These are phyloP conservation scores for Wilcoxina mikolae DNA, from an alignment of 495 filamentous ascomycete genomes.

Conservation along the genomic window DNA sequence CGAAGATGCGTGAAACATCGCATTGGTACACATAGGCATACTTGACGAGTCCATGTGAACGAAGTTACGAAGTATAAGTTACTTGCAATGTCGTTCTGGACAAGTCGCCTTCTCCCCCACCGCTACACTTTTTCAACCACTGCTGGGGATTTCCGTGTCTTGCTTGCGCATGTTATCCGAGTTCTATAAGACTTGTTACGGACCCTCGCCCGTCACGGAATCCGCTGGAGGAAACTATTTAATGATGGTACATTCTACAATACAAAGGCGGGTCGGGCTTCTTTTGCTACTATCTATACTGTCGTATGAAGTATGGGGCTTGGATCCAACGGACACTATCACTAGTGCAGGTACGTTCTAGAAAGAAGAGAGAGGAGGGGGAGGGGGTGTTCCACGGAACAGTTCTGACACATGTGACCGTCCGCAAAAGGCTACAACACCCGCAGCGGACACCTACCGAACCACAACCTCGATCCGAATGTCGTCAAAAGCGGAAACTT, in stretches of 20 bases:
- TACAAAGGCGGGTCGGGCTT: not conserved
- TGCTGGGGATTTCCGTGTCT: not conserved
- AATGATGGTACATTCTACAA: not conserved
- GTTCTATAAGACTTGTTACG: too few species aligned
- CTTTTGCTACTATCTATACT: not conserved
- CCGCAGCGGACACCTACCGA: slow-evolving; percentile 20
- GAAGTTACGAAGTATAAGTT: too few species aligned
- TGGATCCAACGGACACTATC: slow-evolving; percentile 26
- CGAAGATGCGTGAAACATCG: too few species aligned
- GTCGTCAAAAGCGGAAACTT: slow-evolving; percentile 23
- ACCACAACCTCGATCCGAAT: slow-evolving; percentile 26
- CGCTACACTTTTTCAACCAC: not conserved
- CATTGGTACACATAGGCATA: too few species aligned
- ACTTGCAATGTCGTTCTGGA: too few species aligned
- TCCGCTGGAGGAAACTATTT: too few species aligned
- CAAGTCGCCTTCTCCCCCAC: too few species aligned
- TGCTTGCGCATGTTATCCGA: not conserved
- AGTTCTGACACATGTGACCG: too few species aligned
- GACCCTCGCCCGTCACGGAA: too few species aligned
- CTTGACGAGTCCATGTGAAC: too few species aligned
- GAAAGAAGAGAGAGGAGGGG: too few species aligned
- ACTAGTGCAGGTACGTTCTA: slow-evolving; percentile 25
- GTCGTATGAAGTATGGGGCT: not conserved
- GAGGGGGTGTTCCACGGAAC: too few species aligned
- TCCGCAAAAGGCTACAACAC: slow-evolving; percentile 22